Evolutionary conservation across 257 asterid genomes (phyloP), one percentile per base, ranked within the genome.

Genomic region (Solanum ossicruentum): DNA sequence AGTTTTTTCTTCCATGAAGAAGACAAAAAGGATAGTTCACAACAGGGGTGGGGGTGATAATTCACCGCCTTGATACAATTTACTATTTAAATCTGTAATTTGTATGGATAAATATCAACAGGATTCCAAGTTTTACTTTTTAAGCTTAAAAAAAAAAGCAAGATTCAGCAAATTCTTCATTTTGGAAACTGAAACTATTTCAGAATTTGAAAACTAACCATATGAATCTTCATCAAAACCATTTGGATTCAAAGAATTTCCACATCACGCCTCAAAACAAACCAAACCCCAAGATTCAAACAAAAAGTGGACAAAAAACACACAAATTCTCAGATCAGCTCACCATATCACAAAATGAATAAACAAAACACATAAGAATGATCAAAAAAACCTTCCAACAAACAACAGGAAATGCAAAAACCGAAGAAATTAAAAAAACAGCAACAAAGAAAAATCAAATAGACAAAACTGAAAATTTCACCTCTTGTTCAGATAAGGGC

Each of bases 401-500:
- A 49, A 26, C 43, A 66, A 17, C 47, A 47, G 28, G 12, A 36
- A 13, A 55, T 39, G 3, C 10, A 36, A 58, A 36, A 20, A 45
- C 26, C 51, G 26, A 52, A 36, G 67, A 72, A 58, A 57, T 6
- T 36, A 36, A 54, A 79, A 70, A 5, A n/a, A 61, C 66, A 58
- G 52, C 12, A 55, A 47, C 7, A 61, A 41, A 45, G 4, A 36
- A 36, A 36, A 36, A 36, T 36, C 41, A 36, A 36, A 36, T 36
- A 36, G 41, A 36, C 41, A 36, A 36, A 32, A 26, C 7, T 21
- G 69, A 47, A 39, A 15, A 61, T 18, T 18, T 54, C 72, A 94
- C 98, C 95, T 94, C 98, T 82, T 87, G 95, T 61, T 94, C 95
- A 84, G 97, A 90, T 86, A 94, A 87, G 87, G 98, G 96, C 77